These are phyloP conservation scores for Zygosaccharomyces gambellarensis DNA, from an alignment of 805 yeast genomes.

Conservation along the genomic window DNA sequence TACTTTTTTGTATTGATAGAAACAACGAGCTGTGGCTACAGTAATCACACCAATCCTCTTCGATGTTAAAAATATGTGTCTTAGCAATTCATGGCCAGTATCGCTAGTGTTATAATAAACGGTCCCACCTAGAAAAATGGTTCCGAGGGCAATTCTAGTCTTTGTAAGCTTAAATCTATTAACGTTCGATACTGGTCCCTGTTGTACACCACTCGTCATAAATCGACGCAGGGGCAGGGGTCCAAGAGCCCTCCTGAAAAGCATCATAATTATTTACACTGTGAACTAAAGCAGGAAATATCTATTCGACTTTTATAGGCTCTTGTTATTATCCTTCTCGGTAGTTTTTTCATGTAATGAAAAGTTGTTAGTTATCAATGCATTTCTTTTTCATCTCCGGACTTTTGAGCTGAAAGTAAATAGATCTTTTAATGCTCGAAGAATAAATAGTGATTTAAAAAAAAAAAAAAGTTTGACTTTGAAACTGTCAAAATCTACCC, in stretches of 20 bases:
- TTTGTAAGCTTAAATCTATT: slow-evolving; percentile 7
- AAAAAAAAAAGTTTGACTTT: neutral
- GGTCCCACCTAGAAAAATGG: slow-evolving; percentile 16
- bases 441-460: neutral
- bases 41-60: slow-evolving; percentile 60
- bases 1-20: slow-evolving; percentile 58
- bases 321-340: neutral
- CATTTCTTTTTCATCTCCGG: neutral
- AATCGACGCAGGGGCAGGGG: slow-evolving; percentile 6
- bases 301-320: neutral
- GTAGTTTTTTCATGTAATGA: neutral
- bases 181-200: neutral
- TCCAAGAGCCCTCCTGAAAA: neutral
- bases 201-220: slow-evolving; percentile 1
- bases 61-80: slow-evolving; percentile 32
- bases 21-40: slow-evolving; percentile 67
- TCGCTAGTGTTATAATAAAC: slow-evolving; percentile 27
- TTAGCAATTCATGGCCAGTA: slow-evolving; percentile 21
- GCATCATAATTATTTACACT: neutral
- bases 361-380: neutral
- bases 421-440: neutral
- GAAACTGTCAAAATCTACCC: neutral
- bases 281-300: neutral
- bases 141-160: slow-evolving; percentile 8
- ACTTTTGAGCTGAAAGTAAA: neutral